Conservation (phyloP, 371 early-diverging fungal species). For the Nematocida ausubeli region DNA sequence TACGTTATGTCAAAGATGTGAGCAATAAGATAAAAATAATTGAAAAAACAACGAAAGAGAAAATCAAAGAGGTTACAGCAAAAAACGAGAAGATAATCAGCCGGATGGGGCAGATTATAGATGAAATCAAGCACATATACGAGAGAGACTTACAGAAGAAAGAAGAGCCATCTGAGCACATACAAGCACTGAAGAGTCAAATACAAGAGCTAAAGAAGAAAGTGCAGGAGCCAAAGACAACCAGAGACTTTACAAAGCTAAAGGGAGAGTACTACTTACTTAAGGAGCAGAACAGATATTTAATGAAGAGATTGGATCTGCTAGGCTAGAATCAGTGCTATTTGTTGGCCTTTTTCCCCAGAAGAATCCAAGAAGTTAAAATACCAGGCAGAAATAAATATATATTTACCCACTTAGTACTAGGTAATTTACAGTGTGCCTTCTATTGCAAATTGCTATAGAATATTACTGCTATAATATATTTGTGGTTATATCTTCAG, state of each 20-base stretch:
- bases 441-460: too few species aligned
- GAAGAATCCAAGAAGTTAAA: too few species aligned
- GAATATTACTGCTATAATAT: too few species aligned
- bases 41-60: not conserved
- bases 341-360: too few species aligned
- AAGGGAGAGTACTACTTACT: conserved; percentile 18
- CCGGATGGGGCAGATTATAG: not conserved
- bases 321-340: conserved; percentile 3
- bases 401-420: too few species aligned
- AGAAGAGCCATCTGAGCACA: not conserved
- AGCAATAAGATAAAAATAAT: not conserved
- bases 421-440: too few species aligned
- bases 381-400: too few species aligned
- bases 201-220: conserved; percentile 10
- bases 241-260: not conserved
- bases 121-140: conserved; percentile 7
- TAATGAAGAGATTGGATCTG: conserved; percentile 14
- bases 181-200: not conserved
- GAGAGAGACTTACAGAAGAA: not conserved
- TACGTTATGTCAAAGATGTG: not conserved
- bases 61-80: not conserved
- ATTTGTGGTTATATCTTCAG: too few species aligned
- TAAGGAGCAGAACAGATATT: not conserved
- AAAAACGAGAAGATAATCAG: conserved; percentile 10
- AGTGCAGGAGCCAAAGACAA: not conserved